Evolutionary conservation across 2,329 filamentous ascomycete species (phyloP), one percentile per base, ranked within the genome.

Genomic region (Fusarium beomiforme): DNA sequence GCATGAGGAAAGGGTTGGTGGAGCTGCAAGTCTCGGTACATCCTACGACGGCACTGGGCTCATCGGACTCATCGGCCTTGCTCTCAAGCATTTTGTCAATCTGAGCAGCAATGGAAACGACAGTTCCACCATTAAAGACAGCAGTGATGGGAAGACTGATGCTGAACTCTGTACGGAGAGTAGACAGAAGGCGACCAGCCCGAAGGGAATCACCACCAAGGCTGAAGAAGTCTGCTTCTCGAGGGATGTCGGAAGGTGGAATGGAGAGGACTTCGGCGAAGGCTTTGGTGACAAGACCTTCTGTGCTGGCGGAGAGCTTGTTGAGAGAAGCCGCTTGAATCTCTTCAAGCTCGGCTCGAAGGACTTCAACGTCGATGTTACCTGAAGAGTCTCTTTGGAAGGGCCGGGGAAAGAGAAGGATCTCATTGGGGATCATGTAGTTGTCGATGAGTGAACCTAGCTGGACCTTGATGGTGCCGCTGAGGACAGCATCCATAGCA

Each of bases 1-100:
- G 14, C 62, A 65, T 65, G 1, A 65, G 42, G 21, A 65, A 43
- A 1, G 42, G 60, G 1, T 65, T 65, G 0, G 62, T 65, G 1
- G 62, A 65, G 4, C 62, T 65, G 16, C 7, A 21, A 2, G 59
- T 65, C 13, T 64, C n/a, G 16, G 49, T 33, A 8, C 60, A 65
- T n/a, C 60, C 60, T 0, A 42, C 19, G 0, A 43, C 13, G 2
- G 31, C n/a, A 1, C 12, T 9, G 1, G 11, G 36, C 2, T 58
- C 4, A 1, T 44, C 42, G 0, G 24, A 19, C 2, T 31, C 42
- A 2, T 39, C 17, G 0, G 29, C 29, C 62, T 65, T 65, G 0
- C 24, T n/a, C 4, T 44, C 31, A 0, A 65, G 29, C 24, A 49
- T 56, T 16, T 8, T 43, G 13, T 65, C 62, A 0, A 65, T 49